Conservation (phyloP, 23 red algal genomes). For the Chondrus crispus region DNA sequence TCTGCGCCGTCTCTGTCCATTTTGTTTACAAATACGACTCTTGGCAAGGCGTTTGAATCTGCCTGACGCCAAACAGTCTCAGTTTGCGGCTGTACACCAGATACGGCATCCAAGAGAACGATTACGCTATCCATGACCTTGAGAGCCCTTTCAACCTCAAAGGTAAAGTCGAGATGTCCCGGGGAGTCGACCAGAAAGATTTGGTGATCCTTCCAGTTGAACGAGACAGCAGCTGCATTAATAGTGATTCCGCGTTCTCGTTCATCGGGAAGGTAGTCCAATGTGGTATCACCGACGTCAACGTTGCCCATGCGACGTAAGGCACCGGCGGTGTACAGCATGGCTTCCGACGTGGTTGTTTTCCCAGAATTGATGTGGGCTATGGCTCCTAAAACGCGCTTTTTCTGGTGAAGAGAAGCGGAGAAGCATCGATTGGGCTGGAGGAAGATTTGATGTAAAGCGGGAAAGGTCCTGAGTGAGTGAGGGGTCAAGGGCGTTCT, state of each 20-base stretch:
- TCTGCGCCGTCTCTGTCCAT: slow-evolving; percentile 88
- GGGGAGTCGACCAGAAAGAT: slow-evolving; percentile 96
- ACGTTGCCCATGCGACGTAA: slow-evolving; percentile 83
- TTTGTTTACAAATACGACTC: slow-evolving; percentile 93
- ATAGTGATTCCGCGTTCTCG: slow-evolving; percentile 97
- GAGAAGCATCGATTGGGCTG: too few species aligned
- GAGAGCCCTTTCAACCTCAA: slow-evolving; percentile 91
- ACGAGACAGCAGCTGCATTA: slow-evolving; percentile 66
- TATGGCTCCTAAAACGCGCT: slow-evolving; percentile 74
- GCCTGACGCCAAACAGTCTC: slow-evolving; percentile 96
- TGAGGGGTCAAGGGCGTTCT: too few species aligned
- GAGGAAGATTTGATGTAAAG: too few species aligned
- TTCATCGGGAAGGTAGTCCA: slow-evolving; percentile 86
- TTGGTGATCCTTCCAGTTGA: slow-evolving; percentile 63
- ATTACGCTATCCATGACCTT: slow-evolving; percentile 89
- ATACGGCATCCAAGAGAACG: slow-evolving; percentile 86
- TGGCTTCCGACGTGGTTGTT: slow-evolving; percentile 91
- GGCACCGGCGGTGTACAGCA: slow-evolving; percentile 82
- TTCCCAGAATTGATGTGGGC: slow-evolving; percentile 98
- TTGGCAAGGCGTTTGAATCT: slow-evolving; percentile 61
- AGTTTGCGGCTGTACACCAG: slow-evolving; percentile 94
- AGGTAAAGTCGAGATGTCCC: slow-evolving; percentile 97
- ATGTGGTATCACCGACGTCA: slow-evolving; percentile 77
- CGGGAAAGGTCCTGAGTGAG: too few species aligned
- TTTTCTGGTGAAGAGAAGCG: too few species aligned